phyloP scores from a whole-genome alignment of 2,329 filamentous ascomycete species.

The Thelonectria olida region DNA sequence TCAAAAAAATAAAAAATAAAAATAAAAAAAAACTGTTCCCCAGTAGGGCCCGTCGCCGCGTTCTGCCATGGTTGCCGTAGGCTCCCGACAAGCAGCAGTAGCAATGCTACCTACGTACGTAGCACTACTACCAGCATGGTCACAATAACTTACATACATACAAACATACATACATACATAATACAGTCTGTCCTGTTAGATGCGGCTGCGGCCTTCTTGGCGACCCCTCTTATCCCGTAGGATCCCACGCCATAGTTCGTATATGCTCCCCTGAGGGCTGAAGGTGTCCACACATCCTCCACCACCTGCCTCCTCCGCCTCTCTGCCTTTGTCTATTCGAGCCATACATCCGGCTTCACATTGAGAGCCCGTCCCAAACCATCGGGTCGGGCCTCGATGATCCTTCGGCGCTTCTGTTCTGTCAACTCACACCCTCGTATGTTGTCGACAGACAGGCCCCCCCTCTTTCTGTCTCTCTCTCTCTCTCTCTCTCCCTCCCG shows the following conservation, averaged over 20 bases:
- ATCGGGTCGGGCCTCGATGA: slow-evolving; percentile 38
- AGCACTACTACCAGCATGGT: too few species aligned
- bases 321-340: slow-evolving; percentile 12
- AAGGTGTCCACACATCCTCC: slow-evolving; percentile 22
- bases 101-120: too few species aligned
- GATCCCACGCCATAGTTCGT: slow-evolving; percentile 37
- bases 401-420: slow-evolving; percentile 21
- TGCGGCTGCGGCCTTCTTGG: slow-evolving; percentile 24
- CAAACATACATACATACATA: too few species aligned
- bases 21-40: too few species aligned
- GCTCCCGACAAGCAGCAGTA: too few species aligned
- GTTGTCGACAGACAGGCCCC: slow-evolving; percentile 28
- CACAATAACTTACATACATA: too few species aligned
- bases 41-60: too few species aligned
- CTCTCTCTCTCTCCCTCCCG: too few species aligned
- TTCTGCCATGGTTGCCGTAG: too few species aligned
- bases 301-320: slow-evolving; percentile 18
- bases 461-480: too few species aligned
- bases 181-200: slow-evolving; percentile 16
- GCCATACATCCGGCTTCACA: slow-evolving; percentile 35
- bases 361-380: slow-evolving; percentile 44
- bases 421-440: slow-evolving; percentile 25
- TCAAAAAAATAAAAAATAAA: too few species aligned
- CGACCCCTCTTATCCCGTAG: slow-evolving; percentile 24
- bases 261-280: slow-evolving; percentile 27